These are phyloP conservation scores for Chimonanthus praecox DNA, from an alignment of 164 flowering plant genomes.

Conservation along the genomic window DNA sequence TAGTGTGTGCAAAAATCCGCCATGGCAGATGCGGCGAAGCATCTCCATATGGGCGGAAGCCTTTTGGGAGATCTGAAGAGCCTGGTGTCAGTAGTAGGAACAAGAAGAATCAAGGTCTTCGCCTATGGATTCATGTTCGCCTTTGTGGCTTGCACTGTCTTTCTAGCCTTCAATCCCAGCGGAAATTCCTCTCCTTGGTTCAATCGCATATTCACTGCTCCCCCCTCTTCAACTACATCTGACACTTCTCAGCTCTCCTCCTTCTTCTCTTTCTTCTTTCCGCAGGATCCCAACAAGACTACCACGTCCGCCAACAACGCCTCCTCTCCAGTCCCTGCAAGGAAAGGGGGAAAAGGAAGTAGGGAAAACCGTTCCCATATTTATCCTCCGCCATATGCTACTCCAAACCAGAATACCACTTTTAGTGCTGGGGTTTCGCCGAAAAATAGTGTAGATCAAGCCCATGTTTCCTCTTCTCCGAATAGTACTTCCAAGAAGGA, in stretches of 20 bases:
- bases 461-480: neutral
- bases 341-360: neutral
- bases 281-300: constrained; percentile 24
- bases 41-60: constrained; percentile 26
- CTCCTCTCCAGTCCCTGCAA: neutral
- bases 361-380: neutral
- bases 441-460: neutral
- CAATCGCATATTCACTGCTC: constrained; percentile 36
- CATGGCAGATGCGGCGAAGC: constrained; percentile 63
- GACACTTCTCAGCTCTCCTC: constrained; percentile 48
- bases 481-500: neutral
- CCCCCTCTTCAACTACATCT: constrained; percentile 10
- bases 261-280: constrained; percentile 47
- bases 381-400: neutral
- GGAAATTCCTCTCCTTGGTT: constrained; percentile 52
- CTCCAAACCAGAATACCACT: neutral
- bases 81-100: constrained; percentile 29
- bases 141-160: constrained; percentile 56
- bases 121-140: constrained; percentile 53
- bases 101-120: constrained; percentile 39
- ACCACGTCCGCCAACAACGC: neutral
- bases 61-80: constrained; percentile 41
- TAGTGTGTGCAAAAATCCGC: neutral
- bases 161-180: constrained; percentile 62
- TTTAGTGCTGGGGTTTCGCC: neutral